Evolutionary conservation across 768 basidiomycete species (phyloP), one percentile per base, ranked within the genome.

Genomic region (Piloderma croceum): DNA sequence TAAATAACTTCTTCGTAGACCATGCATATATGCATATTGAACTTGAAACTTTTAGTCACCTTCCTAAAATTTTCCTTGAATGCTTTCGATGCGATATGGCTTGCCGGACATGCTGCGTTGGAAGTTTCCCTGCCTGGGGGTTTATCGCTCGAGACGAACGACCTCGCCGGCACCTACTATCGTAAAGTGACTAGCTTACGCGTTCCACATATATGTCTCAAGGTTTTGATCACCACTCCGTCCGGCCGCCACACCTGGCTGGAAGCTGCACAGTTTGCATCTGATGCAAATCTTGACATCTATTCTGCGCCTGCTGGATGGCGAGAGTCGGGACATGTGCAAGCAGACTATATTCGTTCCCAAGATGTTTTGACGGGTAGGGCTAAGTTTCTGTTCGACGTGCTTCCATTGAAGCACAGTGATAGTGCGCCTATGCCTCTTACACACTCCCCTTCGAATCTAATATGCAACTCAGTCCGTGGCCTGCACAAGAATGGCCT

Each of bases 321-420:
- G 74, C 63, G 60, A 43, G 60, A 66, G 24, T 57, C 61, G 29
- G 76, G 75, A 3, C 53, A 58, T 24, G 56, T 58, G 3, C 93
- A 96, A 57, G 60, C 70, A 10, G 63, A 69, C 10, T 96, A 89
- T 53, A 58, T 96, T 19, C 62, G 65, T 12, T 68, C 68, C 37
- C 87, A 96, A 58, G 93, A 96, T 57, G 56, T 53, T 19, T 54
- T 69, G 18, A 91, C 90, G 2, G 73, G 73, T 19, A 72, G 92
- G 48, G 77, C 76, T 10, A 62, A 67, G 45, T 64, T 61, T 43
- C 60, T 90, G 45, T 74, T 84, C 20, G 50, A 56, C 41, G 60
- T 61, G 43, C 37, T 56, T 29, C 10, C 27, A 9, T 15, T 9
- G 15, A 9, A 9, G 27, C 10, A 29, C 15, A 29, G 27, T 15